Conservation (phyloP, 257 asterid genomes). For the Penstemon davidsonii region DNA sequence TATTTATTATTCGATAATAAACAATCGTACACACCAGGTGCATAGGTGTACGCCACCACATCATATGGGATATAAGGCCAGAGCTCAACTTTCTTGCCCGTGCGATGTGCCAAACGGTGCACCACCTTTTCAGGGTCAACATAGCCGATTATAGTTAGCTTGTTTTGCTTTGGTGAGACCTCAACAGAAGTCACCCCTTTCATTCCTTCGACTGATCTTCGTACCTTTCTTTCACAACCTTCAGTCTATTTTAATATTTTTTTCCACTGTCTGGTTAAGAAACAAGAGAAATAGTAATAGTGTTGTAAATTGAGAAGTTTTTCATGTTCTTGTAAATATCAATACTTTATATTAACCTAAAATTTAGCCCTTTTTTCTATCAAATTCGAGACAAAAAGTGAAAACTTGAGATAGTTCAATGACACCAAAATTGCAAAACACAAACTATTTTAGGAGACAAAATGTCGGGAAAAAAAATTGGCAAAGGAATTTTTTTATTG, state of each 20-base stretch:
- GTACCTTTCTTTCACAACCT: slow-evolving; percentile 88
- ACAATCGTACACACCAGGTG: slow-evolving; percentile 69
- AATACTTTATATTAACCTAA: no score
- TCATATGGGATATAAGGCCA: slow-evolving; percentile 98
- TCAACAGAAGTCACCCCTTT: slow-evolving; percentile 80
- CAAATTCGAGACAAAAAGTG: no score
- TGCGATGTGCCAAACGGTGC: slow-evolving; percentile 77
- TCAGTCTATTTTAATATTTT: slow-evolving; percentile 92
- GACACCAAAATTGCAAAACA: no score
- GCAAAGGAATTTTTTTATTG: no score
- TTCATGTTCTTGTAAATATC: no score
- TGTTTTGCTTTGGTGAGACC: slow-evolving; percentile 72
- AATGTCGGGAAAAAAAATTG: no score
- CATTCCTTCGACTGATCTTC: slow-evolving; percentile 91
- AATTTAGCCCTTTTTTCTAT: no score
- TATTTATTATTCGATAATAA: no score
- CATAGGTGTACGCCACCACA: slow-evolving; percentile 85
- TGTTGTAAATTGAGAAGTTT: not conserved
- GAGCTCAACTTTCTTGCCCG: slow-evolving; percentile 88
- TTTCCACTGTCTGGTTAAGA: slow-evolving; percentile 71
- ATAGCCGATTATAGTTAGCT: slow-evolving; percentile 82
- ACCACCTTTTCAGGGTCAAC: slow-evolving; percentile 85
- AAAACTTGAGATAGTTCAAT: no score
- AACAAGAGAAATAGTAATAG: not conserved
- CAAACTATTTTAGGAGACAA: no score